Evolutionary conservation across 495 filamentous ascomycete genomes (phyloP).

Genomic region (Cercophora newfieldiana): DNA sequence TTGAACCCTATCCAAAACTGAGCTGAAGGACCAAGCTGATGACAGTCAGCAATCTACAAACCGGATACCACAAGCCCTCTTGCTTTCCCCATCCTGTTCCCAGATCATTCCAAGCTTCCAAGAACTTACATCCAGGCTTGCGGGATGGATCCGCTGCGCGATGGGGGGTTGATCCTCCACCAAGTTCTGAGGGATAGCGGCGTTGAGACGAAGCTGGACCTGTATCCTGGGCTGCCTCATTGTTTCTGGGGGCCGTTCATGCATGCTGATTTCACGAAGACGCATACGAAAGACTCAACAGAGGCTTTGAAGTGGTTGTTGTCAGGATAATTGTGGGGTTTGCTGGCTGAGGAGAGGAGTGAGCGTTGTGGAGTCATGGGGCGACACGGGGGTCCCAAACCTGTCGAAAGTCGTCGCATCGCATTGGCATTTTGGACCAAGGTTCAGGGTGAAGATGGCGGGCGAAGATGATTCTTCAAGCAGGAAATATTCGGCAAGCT

Average conservation of each 20-base stretch:
- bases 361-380: no score
- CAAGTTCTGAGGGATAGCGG: constrained; percentile 3
- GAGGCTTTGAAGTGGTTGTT: constrained; percentile 1
- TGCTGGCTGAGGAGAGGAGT: no score
- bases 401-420: no score
- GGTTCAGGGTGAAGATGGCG: no score
- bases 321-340: no score
- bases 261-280: constrained; percentile 5
- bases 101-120: constrained; percentile 4
- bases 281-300: not conserved
- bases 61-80: constrained; percentile 4
- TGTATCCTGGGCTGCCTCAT: constrained; percentile 8
- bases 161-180: constrained; percentile 3
- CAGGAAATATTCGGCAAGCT: no score
- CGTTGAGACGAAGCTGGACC: not conserved
- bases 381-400: no score
- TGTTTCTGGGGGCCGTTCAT: constrained; percentile 10
- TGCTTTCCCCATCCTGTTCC: constrained; percentile 1
- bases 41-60: not conserved
- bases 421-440: no score
- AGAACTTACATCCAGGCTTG: constrained; percentile 2
- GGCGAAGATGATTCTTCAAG: no score
- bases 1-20: not conserved
- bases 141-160: constrained; percentile 7
- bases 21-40: not conserved